Percentiles rank a stretch among this genome's conserved stretches.
These are phyloP conservation scores for Elongisporangium prolatum DNA, from an alignment of 352 stramenopile species.

Conservation along the genomic window DNA sequence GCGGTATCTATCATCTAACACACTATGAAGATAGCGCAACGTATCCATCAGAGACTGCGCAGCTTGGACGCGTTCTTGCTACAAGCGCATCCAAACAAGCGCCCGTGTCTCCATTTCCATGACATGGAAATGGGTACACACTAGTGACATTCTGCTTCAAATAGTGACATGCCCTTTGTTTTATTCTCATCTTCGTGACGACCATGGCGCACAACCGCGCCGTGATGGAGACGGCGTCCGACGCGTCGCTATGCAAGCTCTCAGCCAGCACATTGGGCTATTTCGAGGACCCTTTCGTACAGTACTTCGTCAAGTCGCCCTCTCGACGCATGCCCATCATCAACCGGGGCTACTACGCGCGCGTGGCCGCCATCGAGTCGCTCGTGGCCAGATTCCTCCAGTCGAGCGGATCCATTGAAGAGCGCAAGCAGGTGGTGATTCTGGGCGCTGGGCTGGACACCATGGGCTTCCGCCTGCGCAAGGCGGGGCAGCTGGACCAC, in stretches of 20 bases:
- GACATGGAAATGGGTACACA: not conserved
- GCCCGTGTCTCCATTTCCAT: not conserved
- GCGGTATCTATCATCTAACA: not conserved
- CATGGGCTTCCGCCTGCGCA: constrained; percentile 79
- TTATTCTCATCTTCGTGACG: not conserved
- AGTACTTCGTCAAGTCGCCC: constrained; percentile 78
- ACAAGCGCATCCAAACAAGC: not conserved
- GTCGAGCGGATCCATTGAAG: not conserved
- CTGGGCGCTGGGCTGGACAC: constrained; percentile 79
- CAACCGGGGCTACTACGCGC: constrained; percentile 87
- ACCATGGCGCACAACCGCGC: constrained; percentile 43
- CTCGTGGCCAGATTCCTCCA: constrained; percentile 66
- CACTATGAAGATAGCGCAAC: constrained; percentile 4
- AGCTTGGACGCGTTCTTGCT: constrained; percentile 8
- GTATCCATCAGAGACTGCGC: constrained; percentile 10
- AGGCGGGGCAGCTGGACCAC: constrained; percentile 18
- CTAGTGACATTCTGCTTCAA: not conserved
- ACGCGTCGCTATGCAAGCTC: constrained; percentile 84
- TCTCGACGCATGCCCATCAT: constrained; percentile 87
- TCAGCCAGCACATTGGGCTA: constrained; percentile 77
- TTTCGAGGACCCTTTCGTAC: constrained; percentile 70
- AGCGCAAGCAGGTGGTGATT: constrained; percentile 74
- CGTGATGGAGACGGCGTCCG: constrained; percentile 77
- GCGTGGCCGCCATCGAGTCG: constrained; percentile 63
- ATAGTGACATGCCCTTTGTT: not conserved